Base-by-base conservation (phyloP, 257 asterid genomes). In the Solanum megistacrolobum region DNA sequence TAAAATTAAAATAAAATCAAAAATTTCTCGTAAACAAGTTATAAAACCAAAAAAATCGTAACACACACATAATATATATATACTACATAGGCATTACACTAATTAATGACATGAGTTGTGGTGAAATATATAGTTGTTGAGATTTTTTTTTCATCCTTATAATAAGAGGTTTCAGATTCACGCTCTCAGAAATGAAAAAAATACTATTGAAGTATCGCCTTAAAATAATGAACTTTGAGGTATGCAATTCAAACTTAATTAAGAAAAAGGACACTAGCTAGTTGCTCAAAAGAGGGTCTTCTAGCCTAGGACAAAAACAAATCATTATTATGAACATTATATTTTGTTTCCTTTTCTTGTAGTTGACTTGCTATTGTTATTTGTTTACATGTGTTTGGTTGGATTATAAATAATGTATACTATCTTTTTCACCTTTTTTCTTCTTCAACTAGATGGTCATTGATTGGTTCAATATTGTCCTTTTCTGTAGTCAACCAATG, bases 201-300 rank as follows among this genome's bases (percentile, higher is more conserved):
- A 0, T 55, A 52, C 4, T 1, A 18, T 18, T 2, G 8, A 55
- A 55, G 4, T 6, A 55, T 0, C n/a, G 0, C 10, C 1, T 6
- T 6, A 18, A 55, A 55, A 18, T 20, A 58, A 20, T 20, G 0
- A 58, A 58, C 2, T 0, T 20, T 3, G 2, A 20, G 2, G 0
- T 20, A 58, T 58, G 10, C 25, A 20, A 58, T 20, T 58, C 5
- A 58, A 7, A 58, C 5, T 20, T 20, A 62, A 23, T 23, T n/a
- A 4, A 23, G 14, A n/a, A n/a, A 62, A 62, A n/a, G 3, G 36
- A 6, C 20, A 73, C 27, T 18, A 74, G 82, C 46, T 18, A 35
- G 52, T 35, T 74, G 82, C 31, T 35, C 39, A 20, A 73, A 35
- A 35, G 52, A 35, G 29, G 18, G 29, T 35, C 31, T 35, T 74